Percentiles rank a stretch among this genome's conserved stretches.
Evolutionary conservation across 1,139 yeast genomes (phyloP).

Genomic region (Protomyces inouyei): DNA sequence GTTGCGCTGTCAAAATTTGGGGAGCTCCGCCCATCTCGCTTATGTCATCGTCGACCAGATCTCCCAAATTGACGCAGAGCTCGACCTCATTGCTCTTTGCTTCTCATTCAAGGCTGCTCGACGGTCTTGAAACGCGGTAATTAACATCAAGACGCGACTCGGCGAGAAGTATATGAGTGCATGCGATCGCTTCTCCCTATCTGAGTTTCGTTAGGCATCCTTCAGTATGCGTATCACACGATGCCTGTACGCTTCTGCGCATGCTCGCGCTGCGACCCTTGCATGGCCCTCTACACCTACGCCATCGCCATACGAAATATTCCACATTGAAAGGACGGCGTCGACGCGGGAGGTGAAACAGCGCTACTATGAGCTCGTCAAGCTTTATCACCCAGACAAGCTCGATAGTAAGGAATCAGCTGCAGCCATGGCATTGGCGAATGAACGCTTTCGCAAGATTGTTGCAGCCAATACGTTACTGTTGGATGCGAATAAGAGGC

Average conservation of each 20-base stretch:
- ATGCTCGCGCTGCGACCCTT: not conserved
- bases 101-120: too few species aligned
- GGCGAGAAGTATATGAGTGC: too few species aligned
- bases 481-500: conserved; percentile 50
- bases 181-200: too few species aligned
- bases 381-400: conserved; percentile 79
- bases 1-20: too few species aligned
- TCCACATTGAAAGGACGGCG: conserved; percentile 46
- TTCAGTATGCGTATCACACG: not conserved
- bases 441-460: conserved; percentile 60
- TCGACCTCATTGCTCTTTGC: too few species aligned
- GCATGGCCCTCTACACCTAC: conserved; percentile 9
- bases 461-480: conserved; percentile 71
- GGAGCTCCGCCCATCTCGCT: not conserved
- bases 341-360: conserved; percentile 48
- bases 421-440: conserved; percentile 31
- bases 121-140: too few species aligned
- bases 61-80: too few species aligned
- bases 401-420: conserved; percentile 11
- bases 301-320: conserved; percentile 64
- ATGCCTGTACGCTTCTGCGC: not conserved
- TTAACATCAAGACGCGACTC: too few species aligned
- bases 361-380: conserved; percentile 62
- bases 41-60: not conserved
- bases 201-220: too few species aligned